These are phyloP conservation scores for Metschnikowia henanensis DNA, from an alignment of 805 yeast genomes.

Conservation along the genomic window DNA sequence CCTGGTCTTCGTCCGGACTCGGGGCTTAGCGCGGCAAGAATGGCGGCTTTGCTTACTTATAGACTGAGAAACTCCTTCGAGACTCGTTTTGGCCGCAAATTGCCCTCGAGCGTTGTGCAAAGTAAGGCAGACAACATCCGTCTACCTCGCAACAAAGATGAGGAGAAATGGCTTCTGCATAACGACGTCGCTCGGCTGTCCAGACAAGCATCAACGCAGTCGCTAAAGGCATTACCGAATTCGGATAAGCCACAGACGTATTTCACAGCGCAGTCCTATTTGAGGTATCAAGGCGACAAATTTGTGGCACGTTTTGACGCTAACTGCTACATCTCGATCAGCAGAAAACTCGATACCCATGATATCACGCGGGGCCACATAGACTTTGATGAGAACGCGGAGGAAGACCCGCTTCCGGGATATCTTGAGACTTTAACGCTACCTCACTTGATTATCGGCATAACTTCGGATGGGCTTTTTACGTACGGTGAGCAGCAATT, in stretches of 20 bases:
- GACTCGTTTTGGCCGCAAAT: conserved; percentile 82
- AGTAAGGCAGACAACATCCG: conserved; percentile 27
- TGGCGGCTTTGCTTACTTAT: conserved; percentile 93
- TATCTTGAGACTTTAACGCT: conserved; percentile 61
- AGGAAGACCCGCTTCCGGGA: conserved; percentile 35
- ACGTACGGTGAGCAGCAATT: conserved; percentile 90
- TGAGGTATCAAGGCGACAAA: conserved; percentile 92
- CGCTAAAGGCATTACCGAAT: conserved; percentile 10
- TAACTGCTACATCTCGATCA: conserved; percentile 91
- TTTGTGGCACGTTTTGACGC: conserved; percentile 92
- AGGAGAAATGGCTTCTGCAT: conserved; percentile 81
- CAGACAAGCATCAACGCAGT: conserved; percentile 1
- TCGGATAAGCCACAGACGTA: conserved; percentile 50
- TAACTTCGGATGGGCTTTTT: conserved; percentile 88
- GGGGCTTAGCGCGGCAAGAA: conserved; percentile 95
- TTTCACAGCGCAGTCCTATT: conserved; percentile 93
- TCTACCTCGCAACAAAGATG: conserved; percentile 51
- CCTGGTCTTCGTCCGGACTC: conserved; percentile 66
- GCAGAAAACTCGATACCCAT: conserved; percentile 93
- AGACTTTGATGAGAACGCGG: conserved; percentile 35
- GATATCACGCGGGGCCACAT: conserved; percentile 82
- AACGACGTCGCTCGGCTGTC: conserved; percentile 68
- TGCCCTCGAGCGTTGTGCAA: conserved; percentile 22
- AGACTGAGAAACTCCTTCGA: conserved; percentile 93
- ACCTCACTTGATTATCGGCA: conserved; percentile 86